Evolutionary conservation across 2,329 filamentous ascomycete species (phyloP).

Genomic region (Graphilbum fragrans): DNA sequence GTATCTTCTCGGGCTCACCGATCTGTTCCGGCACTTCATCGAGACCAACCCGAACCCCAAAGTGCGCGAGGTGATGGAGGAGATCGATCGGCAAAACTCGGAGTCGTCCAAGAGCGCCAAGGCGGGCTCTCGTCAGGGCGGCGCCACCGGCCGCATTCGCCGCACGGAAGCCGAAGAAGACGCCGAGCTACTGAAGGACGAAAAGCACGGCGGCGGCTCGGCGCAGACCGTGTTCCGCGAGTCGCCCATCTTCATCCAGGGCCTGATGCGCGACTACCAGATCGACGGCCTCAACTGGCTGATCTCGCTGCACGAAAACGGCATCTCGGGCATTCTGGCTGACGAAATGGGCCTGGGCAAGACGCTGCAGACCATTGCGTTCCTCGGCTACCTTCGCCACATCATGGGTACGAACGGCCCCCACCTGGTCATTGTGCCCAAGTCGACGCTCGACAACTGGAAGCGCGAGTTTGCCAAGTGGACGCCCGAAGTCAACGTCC

Average conservation of each 20-base stretch:
- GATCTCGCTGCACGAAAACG: conserved; percentile 94
- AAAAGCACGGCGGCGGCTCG: conserved; percentile 66
- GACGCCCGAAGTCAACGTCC: conserved; percentile 90
- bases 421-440: conserved; percentile 84
- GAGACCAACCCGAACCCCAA: conserved; percentile 92
- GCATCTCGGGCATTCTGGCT: conserved; percentile 93
- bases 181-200: conserved; percentile 75
- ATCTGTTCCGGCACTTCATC: conserved; percentile 97
- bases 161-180: conserved; percentile 97
- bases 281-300: conserved; percentile 94
- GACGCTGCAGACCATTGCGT: conserved; percentile 93
- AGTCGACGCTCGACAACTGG: conserved; percentile 98
- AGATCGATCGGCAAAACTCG: conserved; percentile 88
- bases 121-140: conserved; percentile 67
- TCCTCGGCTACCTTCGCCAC: conserved; percentile 87
- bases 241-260: conserved; percentile 79
- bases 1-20: conserved; percentile 87
- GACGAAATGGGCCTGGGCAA: conserved; percentile 99
- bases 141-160: conserved; percentile 66
- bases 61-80: conserved; percentile 83
- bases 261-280: conserved; percentile 93
- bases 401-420: conserved; percentile 82
- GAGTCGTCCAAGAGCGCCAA: conserved; percentile 62
- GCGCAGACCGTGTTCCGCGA: conserved; percentile 88
- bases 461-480: conserved; percentile 85